Conservation (phyloP, 495 filamentous ascomycete species). For the Entonaema liquescens region DNA sequence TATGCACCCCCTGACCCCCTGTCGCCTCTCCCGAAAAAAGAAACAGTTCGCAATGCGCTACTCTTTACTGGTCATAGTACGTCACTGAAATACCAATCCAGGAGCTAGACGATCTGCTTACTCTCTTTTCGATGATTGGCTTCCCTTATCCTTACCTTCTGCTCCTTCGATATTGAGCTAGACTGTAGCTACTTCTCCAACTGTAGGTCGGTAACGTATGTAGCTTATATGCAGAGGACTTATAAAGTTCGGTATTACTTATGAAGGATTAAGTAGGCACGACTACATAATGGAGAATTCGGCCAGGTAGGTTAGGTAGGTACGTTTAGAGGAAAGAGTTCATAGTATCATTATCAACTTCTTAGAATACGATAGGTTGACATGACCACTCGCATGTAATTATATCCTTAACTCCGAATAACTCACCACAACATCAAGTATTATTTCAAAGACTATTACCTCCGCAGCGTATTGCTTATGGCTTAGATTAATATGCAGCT, state of each 20-base stretch:
- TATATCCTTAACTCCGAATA: background rate
- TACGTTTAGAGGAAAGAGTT: background rate
- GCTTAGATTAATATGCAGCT: conserved; percentile 18
- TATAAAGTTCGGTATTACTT: background rate
- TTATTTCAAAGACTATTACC: background rate
- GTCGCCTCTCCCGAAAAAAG: background rate
- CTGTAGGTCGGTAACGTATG: background rate
- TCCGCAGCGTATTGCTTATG: conserved; percentile 5
- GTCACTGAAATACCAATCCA: background rate
- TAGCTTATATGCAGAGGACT: background rate
- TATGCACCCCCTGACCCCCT: background rate
- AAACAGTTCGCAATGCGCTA: conserved; percentile 18
- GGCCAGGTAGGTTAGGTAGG: too few species aligned
- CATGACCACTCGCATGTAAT: background rate
- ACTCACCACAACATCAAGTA: background rate
- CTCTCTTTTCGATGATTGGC: conserved; percentile 13
- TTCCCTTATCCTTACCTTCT: background rate
- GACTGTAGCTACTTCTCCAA: background rate
- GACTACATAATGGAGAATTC: background rate
- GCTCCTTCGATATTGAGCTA: background rate
- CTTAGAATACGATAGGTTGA: background rate
- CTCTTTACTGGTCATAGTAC: conserved; percentile 20
- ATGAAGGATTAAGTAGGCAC: background rate
- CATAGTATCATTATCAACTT: background rate
- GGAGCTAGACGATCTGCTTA: conserved; percentile 3